These are phyloP conservation scores for Saitozyma sp. DNA, from an alignment of 768 basidiomycete species.

Conservation along the genomic window DNA sequence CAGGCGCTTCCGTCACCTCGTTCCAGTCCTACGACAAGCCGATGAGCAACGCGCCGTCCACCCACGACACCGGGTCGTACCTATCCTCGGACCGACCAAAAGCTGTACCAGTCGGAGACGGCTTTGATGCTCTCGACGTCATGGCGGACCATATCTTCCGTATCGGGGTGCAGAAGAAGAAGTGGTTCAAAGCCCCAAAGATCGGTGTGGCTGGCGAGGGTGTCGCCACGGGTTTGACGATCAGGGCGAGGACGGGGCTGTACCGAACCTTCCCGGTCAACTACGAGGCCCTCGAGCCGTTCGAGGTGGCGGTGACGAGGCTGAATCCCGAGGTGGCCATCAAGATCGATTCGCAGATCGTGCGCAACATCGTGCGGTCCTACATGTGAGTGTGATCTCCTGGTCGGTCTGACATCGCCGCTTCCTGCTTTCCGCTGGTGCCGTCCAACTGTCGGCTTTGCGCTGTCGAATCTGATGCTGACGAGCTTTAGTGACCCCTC, in stretches of 20 bases:
- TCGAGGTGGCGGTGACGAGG: slow-evolving; percentile 71
- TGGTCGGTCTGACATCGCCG: too few relatives aligned
- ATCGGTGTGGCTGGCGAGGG: slow-evolving; percentile 27
- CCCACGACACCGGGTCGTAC: background rate
- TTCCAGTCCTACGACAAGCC: background rate
- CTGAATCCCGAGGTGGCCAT: slow-evolving; percentile 78
- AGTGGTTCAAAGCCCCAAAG: slow-evolving; percentile 45
- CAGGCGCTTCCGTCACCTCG: slow-evolving; percentile 2
- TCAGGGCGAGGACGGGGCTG: slow-evolving; percentile 42
- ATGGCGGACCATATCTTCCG: slow-evolving; percentile 49
- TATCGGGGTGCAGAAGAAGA: slow-evolving; percentile 41
- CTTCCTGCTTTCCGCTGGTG: slow-evolving; percentile 22
- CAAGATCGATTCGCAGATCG: slow-evolving; percentile 62
- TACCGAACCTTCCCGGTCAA: slow-evolving; percentile 79
- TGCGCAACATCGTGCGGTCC: slow-evolving; percentile 19
- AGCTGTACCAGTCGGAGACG: slow-evolving; percentile 42
- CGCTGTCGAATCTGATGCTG: slow-evolving; percentile 57
- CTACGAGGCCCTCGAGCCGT: slow-evolving; percentile 74
- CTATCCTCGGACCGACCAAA: slow-evolving; percentile 6
- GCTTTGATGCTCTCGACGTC: slow-evolving; percentile 47
- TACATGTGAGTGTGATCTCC: slow-evolving; percentile 54
- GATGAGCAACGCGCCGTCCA: background rate
- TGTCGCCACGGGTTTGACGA: slow-evolving; percentile 38
- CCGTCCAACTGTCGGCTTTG: slow-evolving; percentile 41
- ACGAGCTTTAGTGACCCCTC: slow-evolving; percentile 19